A percentile compares a stretch with the other conserved stretches of the same genome.
Conservation (phyloP, 768 basidiomycete species). For the Macrolepiota dolichaula region DNA sequence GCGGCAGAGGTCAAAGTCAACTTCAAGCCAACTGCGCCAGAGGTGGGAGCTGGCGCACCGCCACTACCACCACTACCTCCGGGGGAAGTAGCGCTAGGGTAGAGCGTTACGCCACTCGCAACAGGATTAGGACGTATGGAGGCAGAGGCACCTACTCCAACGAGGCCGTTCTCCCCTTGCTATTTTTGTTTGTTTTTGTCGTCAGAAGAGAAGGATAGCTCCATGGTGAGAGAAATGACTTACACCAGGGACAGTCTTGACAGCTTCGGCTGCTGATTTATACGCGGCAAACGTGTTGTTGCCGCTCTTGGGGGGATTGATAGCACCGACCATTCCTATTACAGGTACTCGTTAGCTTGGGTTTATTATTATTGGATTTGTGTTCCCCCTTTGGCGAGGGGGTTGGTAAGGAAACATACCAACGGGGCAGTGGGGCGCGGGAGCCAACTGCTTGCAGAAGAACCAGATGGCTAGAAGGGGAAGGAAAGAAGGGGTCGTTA, state of each 20-base stretch:
- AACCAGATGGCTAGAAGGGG: constrained; percentile 46
- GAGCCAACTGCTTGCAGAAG: constrained; percentile 50
- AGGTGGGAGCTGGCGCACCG: constrained; percentile 18
- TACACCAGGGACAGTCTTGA: constrained; percentile 28
- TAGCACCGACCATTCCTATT: constrained; percentile 46
- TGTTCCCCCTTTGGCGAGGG: not conserved
- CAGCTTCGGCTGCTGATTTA: constrained; percentile 27
- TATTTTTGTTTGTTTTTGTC: constrained; percentile 13
- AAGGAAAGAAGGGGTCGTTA: constrained; percentile 5
- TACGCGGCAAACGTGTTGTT: constrained; percentile 40
- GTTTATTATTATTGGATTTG: not conserved
- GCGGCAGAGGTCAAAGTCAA: not conserved
- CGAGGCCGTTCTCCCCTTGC: constrained; percentile 40
- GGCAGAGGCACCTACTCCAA: constrained; percentile 46
- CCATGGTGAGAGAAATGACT: constrained; percentile 12
- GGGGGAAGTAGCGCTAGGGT: not conserved
- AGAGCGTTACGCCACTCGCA: constrained; percentile 27
- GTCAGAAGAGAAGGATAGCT: not conserved
- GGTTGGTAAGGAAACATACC: constrained; percentile 17
- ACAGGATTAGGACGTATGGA: constrained; percentile 39
- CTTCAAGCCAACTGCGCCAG: not conserved
- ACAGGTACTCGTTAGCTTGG: not conserved
- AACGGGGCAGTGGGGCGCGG: constrained; percentile 37
- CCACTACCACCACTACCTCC: not conserved
- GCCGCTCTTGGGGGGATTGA: constrained; percentile 47